These are phyloP conservation scores for Butyriboletus loyo DNA, from an alignment of 768 basidiomycete species.

Conservation along the genomic window DNA sequence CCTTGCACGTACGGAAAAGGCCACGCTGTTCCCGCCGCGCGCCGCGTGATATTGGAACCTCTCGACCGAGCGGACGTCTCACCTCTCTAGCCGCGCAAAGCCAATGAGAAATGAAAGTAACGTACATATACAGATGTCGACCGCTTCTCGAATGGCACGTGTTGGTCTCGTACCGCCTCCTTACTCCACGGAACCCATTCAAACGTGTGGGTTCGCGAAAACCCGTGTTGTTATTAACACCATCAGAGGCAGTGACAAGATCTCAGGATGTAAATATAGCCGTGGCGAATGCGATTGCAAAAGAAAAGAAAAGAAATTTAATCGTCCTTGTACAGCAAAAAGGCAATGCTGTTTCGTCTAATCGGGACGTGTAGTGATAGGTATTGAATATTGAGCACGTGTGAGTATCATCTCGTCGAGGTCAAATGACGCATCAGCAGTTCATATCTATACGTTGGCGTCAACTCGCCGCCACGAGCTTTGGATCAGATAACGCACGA, in stretches of 20 bases:
- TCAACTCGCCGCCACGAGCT: background rate
- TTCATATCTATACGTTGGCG: constrained; percentile 24
- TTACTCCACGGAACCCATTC: too few species aligned
- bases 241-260: constrained; percentile 8
- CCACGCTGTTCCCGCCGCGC: background rate
- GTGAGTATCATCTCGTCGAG: constrained; percentile 11
- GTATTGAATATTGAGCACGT: too few species aligned
- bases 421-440: constrained; percentile 34
- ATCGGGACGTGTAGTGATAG: constrained; percentile 7
- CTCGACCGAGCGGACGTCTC: constrained; percentile 3
- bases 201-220: constrained; percentile 10
- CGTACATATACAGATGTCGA: too few species aligned
- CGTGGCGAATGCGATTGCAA: constrained; percentile 6
- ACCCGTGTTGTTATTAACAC: constrained; percentile 4
- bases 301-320: constrained; percentile 14
- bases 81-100: constrained; percentile 23
- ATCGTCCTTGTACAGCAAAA: constrained; percentile 17
- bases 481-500: constrained; percentile 21
- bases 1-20: constrained; percentile 11
- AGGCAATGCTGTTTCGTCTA: constrained; percentile 24
- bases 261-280: constrained; percentile 5
- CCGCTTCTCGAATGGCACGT: too few species aligned
- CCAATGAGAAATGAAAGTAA: too few species aligned
- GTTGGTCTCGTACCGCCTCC: background rate
- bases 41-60: constrained; percentile 5